Percentiles rank a stretch among this genome's conserved stretches.
phyloP scores from a whole-genome alignment of 257 asterid genomes.

The Marsdenia floribunda region DNA sequence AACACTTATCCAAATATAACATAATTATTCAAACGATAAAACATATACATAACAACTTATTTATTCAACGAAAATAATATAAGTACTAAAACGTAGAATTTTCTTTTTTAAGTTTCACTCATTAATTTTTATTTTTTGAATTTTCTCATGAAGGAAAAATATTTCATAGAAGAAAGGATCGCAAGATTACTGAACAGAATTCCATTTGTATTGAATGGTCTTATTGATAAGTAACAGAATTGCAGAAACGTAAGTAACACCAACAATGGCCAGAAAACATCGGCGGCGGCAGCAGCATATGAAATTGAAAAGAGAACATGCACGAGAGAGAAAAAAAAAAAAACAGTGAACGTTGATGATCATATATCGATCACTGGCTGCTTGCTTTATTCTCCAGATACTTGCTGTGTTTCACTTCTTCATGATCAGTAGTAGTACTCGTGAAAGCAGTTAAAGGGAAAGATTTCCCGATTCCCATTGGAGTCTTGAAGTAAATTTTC shows the following conservation, averaged over 20 bases:
- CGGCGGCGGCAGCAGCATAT: neutral
- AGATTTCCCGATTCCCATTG: conserved; percentile 78
- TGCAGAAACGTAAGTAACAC: neutral
- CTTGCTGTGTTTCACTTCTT: conserved; percentile 42
- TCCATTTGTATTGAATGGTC: too few species aligned
- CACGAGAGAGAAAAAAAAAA: too few species aligned
- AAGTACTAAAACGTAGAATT: too few species aligned
- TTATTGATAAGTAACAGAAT: neutral
- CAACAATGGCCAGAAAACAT: neutral
- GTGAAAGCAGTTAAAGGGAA: conserved; percentile 72
- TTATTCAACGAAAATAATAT: too few species aligned
- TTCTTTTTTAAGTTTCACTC: too few species aligned
- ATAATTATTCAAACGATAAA: too few species aligned
- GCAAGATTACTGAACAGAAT: neutral
- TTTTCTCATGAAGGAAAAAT: too few species aligned
- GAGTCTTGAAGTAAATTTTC: conserved; percentile 75
- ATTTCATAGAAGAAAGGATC: too few species aligned
- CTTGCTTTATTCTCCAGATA: conserved; percentile 25
- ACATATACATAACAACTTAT: too few species aligned
- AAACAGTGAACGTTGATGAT: too few species aligned
- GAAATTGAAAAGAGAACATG: neutral
- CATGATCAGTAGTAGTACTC: conserved; percentile 27
- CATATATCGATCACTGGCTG: conserved; percentile 1
- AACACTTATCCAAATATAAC: too few species aligned
- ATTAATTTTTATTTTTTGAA: too few species aligned